phyloP scores from a whole-genome alignment of 768 basidiomycete genomes.

The Floccularia luteovirens region DNA sequence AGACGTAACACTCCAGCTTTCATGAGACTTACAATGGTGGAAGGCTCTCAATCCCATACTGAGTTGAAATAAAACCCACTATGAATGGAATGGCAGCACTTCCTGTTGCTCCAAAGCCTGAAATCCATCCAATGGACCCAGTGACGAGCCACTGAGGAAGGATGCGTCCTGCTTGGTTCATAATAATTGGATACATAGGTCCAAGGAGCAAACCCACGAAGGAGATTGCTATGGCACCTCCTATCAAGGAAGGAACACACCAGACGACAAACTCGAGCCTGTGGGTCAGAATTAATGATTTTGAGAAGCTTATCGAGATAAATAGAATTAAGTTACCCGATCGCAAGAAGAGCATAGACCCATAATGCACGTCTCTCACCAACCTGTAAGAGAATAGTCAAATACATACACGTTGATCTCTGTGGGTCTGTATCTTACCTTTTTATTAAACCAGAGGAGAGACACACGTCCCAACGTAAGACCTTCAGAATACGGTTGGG shows the following conservation, averaged over 20 bases:
- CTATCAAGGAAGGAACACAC: slow-evolving; percentile 39
- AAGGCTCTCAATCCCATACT: slow-evolving; percentile 32
- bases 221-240: slow-evolving; percentile 37
- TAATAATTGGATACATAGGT: slow-evolving; percentile 46
- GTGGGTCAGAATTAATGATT: background rate
- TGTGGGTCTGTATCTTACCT: slow-evolving; percentile 17
- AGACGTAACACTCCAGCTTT: no score
- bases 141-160: slow-evolving; percentile 47
- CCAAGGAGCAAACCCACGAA: slow-evolving; percentile 45
- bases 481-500: slow-evolving; percentile 22
- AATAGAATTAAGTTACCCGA: slow-evolving; percentile 26
- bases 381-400: slow-evolving; percentile 21
- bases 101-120: slow-evolving; percentile 43
- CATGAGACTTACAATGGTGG: slow-evolving; percentile 36
- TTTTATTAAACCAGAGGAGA: slow-evolving; percentile 49
- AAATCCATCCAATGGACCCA: slow-evolving; percentile 42
- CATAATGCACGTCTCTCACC: slow-evolving; percentile 48
- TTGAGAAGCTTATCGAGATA: background rate
- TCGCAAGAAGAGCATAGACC: slow-evolving; percentile 42
- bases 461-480: slow-evolving; percentile 48
- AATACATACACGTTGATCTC: background rate
- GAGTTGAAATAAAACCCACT: slow-evolving; percentile 34
- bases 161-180: slow-evolving; percentile 47
- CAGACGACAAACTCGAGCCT: slow-evolving; percentile 64
- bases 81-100: slow-evolving; percentile 45